Percentiles rank a stretch among this genome's conserved stretches.
Evolutionary conservation across 768 basidiomycete genomes (phyloP).

Genomic region (Hydnomerulius pinastri): DNA sequence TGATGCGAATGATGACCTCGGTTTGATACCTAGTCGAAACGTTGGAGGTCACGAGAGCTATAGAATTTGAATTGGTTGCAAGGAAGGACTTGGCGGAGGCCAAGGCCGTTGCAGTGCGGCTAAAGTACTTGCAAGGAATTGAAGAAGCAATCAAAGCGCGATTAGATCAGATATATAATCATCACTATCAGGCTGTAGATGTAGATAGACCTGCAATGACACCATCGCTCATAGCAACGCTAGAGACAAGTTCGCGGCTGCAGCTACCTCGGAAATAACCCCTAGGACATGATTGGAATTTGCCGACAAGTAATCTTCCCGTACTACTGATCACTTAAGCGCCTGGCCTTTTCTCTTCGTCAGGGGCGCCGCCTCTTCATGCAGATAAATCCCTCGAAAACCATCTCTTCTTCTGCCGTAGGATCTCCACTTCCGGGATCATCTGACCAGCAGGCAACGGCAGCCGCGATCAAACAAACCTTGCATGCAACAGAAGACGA

Average conservation of each 20-base stretch:
- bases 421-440: constrained; percentile 46
- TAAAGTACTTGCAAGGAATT: constrained; percentile 75
- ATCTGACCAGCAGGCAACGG: constrained; percentile 42
- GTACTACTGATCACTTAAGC: constrained; percentile 44
- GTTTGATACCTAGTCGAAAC: constrained; percentile 53
- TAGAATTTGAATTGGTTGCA: constrained; percentile 55
- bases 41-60: constrained; percentile 40
- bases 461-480: constrained; percentile 14
- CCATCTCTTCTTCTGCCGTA: constrained; percentile 17
- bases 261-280: too few relatives aligned
- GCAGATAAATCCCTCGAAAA: constrained; percentile 49
- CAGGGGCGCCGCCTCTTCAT: constrained; percentile 59
- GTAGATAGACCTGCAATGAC: too few relatives aligned
- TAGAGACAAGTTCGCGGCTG: too few relatives aligned
- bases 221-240: too few relatives aligned
- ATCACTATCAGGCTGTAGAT: background rate
- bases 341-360: constrained; percentile 47
- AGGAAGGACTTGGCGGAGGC: constrained; percentile 55
- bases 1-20: background rate
- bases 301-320: background rate
- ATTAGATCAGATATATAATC: constrained; percentile 8
- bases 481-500: constrained; percentile 29
- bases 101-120: constrained; percentile 60
- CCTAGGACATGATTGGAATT: too few relatives aligned
- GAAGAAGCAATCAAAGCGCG: constrained; percentile 32